phyloP scores from a whole-genome alignment of 441 rosid genomes.

The Gossypium gossypioides region DNA sequence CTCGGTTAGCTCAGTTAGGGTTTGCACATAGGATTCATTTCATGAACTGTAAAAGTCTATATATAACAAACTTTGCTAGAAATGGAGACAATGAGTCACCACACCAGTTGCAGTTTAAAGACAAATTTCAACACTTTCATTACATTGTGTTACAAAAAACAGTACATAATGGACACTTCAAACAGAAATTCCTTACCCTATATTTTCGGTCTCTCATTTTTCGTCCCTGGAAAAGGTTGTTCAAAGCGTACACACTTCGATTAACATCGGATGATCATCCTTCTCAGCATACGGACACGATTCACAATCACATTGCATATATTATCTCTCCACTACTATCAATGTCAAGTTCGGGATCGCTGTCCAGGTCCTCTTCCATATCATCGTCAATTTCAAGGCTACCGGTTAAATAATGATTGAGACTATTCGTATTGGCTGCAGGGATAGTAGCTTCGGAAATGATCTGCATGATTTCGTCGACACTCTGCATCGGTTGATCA shows the following conservation, averaged over 20 bases:
- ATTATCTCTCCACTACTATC: conserved; percentile 96
- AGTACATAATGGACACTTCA: neutral
- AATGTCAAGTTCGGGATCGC: conserved; percentile 77
- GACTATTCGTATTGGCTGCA: conserved; percentile 56
- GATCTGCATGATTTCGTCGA: conserved; percentile 89
- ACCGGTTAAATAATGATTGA: conserved; percentile 60
- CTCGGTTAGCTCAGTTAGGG: neutral
- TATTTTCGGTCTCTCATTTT: neutral
- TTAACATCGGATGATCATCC: neutral
- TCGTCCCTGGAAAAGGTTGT: neutral
- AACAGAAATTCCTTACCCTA: neutral
- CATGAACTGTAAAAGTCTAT: neutral
- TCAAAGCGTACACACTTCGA: conserved; percentile 1
- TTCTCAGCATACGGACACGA: neutral
- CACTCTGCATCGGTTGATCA: conserved; percentile 76
- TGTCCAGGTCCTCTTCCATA: conserved; percentile 81
- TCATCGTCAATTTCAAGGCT: conserved; percentile 79
- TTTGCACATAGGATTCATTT: neutral
- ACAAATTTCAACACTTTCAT: neutral
- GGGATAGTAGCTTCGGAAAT: conserved; percentile 87
- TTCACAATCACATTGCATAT: conserved; percentile 60
- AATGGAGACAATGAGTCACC: neutral
- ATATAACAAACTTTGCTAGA: neutral
- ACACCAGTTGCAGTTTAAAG: neutral
- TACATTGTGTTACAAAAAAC: neutral